These are phyloP conservation scores for Hygrocybe punicea DNA, from an alignment of 768 basidiomycete species.

Conservation along the genomic window DNA sequence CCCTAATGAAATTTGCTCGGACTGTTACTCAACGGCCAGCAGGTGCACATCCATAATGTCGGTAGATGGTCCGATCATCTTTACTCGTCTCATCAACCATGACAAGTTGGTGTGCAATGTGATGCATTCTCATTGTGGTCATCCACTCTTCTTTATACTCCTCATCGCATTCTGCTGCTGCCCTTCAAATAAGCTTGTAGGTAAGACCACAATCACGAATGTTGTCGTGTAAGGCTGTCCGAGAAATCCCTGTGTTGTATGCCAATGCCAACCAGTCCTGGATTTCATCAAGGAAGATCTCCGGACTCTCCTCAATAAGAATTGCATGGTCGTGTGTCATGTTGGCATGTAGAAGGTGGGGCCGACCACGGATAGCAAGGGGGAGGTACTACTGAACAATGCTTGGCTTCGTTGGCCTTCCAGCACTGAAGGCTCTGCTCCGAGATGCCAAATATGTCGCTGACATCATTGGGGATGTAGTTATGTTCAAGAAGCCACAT, in stretches of 20 bases:
- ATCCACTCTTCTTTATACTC: slow-evolving; percentile 5
- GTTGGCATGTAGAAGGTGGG: slow-evolving; percentile 3
- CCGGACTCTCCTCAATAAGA: slow-evolving; percentile 11
- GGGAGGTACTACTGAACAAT: slow-evolving; percentile 1
- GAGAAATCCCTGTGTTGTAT: slow-evolving; percentile 16
- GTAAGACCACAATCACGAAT: slow-evolving; percentile 19
- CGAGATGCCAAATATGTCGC: slow-evolving; percentile 8
- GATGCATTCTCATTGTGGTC: slow-evolving; percentile 7
- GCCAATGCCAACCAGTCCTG: slow-evolving; percentile 19
- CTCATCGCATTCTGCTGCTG: neutral
- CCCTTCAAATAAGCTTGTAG: slow-evolving; percentile 15
- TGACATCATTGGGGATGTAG: neutral
- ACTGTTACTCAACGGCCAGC: slow-evolving; percentile 16
- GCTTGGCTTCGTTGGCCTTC: neutral
- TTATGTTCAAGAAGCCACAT: slow-evolving; percentile 6
- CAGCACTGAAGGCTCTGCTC: slow-evolving; percentile 1
- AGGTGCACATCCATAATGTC: slow-evolving; percentile 24
- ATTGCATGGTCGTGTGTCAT: slow-evolving; percentile 9
- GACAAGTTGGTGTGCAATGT: slow-evolving; percentile 19
- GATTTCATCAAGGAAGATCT: slow-evolving; percentile 23
- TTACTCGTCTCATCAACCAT: slow-evolving; percentile 33
- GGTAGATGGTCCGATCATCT: slow-evolving; percentile 25
- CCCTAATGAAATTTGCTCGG: slow-evolving; percentile 19
- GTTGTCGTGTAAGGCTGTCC: slow-evolving; percentile 10
- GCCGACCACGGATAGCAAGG: slow-evolving; percentile 5